These are phyloP conservation scores for Fusarium transvaalense DNA, from an alignment of 2,329 filamentous ascomycete species.

Conservation along the genomic window DNA sequence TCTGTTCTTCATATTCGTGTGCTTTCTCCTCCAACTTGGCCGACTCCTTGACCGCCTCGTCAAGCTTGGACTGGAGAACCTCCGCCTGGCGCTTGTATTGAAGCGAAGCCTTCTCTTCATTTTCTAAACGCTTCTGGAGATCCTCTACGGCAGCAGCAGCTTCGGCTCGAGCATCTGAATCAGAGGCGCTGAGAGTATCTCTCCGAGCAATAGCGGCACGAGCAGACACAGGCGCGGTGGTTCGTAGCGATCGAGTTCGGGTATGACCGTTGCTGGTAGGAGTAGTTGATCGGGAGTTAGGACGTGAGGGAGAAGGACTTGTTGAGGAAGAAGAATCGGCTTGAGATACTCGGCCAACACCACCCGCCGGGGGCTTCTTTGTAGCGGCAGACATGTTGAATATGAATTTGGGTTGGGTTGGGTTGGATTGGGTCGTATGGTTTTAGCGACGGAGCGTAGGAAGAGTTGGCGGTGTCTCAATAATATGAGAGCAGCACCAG, in stretches of 20 bases:
- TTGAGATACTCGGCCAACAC: slow-evolving; percentile 61
- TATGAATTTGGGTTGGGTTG: slow-evolving; percentile 24
- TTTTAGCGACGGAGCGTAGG: slow-evolving; percentile 24
- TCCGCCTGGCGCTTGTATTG: slow-evolving; percentile 87
- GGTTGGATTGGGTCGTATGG: slow-evolving; percentile 28
- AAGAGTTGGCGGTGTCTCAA: slow-evolving; percentile 33
- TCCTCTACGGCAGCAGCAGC: slow-evolving; percentile 84
- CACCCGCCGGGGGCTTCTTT: slow-evolving; percentile 65
- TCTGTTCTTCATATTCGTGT: slow-evolving; percentile 87
- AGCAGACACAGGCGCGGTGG: slow-evolving; percentile 76
- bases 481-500: slow-evolving; percentile 21
- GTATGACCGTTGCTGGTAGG: slow-evolving; percentile 56
- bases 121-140: slow-evolving; percentile 83
- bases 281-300: slow-evolving; percentile 60
- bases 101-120: slow-evolving; percentile 81
- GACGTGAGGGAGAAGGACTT: slow-evolving; percentile 56
- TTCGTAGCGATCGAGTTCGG: slow-evolving; percentile 75
- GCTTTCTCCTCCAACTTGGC: slow-evolving; percentile 86
- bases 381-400: slow-evolving; percentile 63
- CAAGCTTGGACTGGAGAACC: slow-evolving; percentile 85
- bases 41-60: slow-evolving; percentile 87
- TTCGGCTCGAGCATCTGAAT: slow-evolving; percentile 83
- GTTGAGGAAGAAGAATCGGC: slow-evolving; percentile 54
- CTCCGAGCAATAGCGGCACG: slow-evolving; percentile 76
- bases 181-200: slow-evolving; percentile 64